Evolutionary conservation across 768 basidiomycete genomes (phyloP), one percentile per base, ranked within the genome.

Genomic region (Kwoniella sp.): DNA sequence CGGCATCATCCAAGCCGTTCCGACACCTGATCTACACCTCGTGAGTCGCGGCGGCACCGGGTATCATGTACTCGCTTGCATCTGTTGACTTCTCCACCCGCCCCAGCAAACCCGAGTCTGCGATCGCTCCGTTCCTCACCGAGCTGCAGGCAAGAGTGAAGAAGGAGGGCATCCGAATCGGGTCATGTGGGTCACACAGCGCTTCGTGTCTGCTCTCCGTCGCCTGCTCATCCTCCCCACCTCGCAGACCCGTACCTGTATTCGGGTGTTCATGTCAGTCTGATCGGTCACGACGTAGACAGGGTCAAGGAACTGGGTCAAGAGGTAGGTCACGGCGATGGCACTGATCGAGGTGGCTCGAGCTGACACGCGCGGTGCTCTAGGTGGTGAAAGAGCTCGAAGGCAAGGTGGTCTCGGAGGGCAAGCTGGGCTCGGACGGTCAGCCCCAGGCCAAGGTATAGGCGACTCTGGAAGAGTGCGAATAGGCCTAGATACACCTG

Each of bases 71-170:
- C 6, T 31, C 28, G 6, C 22, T 31, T 27, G 25, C 23, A n/a
- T n/a, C 10, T 23, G 23, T 33, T 46, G 15, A 19, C 32, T 15
- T 29, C n/a, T 47, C 45, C 31, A 41, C 34, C 38, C 33, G 34
- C 32, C 44, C 19, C n/a, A 77, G 87, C 71, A 60, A 82, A 32
- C 80, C 87, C 0, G 92, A 96, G 77, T 88, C 87, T 1, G 82
- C 82, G n/a, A 84, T 85, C 38, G 83, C 92, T 14, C 91, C 92
- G 0, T 95, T 85, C 74, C 79, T 96, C 22, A 86, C 88, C 0
- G 76, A 80, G 9, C 79, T 98, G 1, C 85, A 88, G 67, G 79
- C 80, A 32, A 83, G 87, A 43, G 81, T 89, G 2, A 82, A 80
- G 65, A 75, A 79, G 2, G 85, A 88, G 41, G 86, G 84, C 10